A percentile compares a stretch with the other conserved stretches of the same genome.
phyloP scores from a whole-genome alignment of 2,329 filamentous ascomycete species.

The Fusarium irregulare region DNA sequence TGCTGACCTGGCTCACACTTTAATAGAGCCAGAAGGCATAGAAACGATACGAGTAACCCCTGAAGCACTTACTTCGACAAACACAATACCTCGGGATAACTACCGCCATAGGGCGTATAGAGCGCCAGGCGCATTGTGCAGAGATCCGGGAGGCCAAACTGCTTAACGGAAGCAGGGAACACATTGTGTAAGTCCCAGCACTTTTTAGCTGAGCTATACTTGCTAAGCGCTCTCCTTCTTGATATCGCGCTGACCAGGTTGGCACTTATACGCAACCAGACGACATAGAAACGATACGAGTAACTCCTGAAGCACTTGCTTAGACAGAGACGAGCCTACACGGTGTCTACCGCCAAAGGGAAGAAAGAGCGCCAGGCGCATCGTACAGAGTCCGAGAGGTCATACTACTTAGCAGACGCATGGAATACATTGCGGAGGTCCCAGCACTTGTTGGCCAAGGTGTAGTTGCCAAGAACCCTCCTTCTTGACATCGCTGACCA shows the following conservation, averaged over 20 bases:
- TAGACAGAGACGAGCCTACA: not conserved
- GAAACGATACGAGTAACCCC: not conserved
- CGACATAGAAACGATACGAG: too few relatives aligned
- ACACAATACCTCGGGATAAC: not conserved
- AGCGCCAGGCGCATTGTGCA: not conserved
- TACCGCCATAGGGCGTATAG: not conserved
- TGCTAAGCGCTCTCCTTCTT: not conserved
- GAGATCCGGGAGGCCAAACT: not conserved
- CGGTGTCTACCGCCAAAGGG: too few relatives aligned
- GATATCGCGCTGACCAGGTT: not conserved
- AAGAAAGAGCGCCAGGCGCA: too few relatives aligned
- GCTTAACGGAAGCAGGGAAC: not conserved
- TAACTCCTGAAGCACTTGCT: not conserved
- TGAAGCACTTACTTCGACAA: not conserved
- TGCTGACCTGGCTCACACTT: too few relatives aligned
- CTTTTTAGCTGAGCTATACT: not conserved
- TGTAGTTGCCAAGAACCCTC: too few relatives aligned
- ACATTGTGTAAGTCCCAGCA: not conserved
- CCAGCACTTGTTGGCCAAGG: too few relatives aligned
- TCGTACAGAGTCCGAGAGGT: too few relatives aligned
- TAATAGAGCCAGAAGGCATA: too few relatives aligned
- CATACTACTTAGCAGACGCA: too few relatives aligned
- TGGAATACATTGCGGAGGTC: too few relatives aligned
- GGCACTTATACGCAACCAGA: not conserved
- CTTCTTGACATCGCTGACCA: too few relatives aligned